These are phyloP conservation scores for Mortierella sp. DNA, from an alignment of 371 early-diverging fungal species.

Conservation along the genomic window DNA sequence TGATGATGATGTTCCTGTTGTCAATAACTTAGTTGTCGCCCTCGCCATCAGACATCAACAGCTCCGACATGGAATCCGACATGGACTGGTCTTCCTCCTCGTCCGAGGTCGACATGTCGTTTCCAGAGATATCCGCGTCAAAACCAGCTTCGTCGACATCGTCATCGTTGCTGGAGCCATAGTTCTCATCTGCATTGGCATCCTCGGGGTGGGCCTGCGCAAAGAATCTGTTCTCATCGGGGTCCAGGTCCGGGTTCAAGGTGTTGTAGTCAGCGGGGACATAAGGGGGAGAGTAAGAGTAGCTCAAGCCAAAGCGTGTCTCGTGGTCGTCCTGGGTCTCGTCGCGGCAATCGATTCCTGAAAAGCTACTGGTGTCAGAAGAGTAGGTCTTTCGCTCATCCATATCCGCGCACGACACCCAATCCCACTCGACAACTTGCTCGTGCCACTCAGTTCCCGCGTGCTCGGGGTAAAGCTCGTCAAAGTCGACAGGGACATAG, in stretches of 20 bases:
- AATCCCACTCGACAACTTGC: background rate
- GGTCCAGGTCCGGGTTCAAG: conserved; percentile 4
- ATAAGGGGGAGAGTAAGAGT: background rate
- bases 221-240: conserved; percentile 4
- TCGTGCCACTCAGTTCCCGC: background rate
- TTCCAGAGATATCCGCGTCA: background rate
- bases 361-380: background rate
- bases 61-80: too few relatives aligned
- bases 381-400: background rate
- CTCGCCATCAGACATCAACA: too few relatives aligned
- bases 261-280: conserved; percentile 7
- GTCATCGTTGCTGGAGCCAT: too few relatives aligned
- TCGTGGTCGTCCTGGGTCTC: background rate
- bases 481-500: too few relatives aligned
- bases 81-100: background rate
- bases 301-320: background rate
- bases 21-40: background rate
- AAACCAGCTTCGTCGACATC: background rate
- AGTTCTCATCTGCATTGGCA: background rate
- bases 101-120: background rate
- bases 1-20: background rate
- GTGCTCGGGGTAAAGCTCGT: background rate
- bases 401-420: background rate
- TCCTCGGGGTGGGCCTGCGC: background rate
- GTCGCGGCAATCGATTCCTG: background rate